These are phyloP conservation scores for Bipolaris cookei DNA, from an alignment of 2,329 filamentous ascomycete genomes.

Conservation along the genomic window DNA sequence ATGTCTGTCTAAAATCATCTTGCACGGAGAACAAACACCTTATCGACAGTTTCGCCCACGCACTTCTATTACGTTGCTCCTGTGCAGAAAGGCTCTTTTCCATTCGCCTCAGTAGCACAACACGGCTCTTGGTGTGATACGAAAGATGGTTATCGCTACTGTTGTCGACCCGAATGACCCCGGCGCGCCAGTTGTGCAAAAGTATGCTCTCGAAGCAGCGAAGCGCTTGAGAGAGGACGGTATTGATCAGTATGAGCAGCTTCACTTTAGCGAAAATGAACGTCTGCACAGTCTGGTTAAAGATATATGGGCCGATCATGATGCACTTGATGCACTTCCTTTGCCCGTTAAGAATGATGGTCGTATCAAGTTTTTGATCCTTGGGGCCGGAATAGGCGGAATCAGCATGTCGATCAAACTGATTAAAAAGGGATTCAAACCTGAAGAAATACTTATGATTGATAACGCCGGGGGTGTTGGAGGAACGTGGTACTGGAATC, in stretches of 20 bases:
- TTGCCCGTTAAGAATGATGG: slow-evolving; percentile 10
- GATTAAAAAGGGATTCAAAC: slow-evolving; percentile 43
- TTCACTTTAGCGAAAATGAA: slow-evolving; percentile 20
- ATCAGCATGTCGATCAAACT: slow-evolving; percentile 50
- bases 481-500: slow-evolving; percentile 58
- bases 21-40: too few relatives aligned
- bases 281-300: slow-evolving; percentile 19
- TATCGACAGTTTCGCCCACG: too few relatives aligned
- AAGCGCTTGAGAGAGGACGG: slow-evolving; percentile 24
- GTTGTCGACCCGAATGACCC: slow-evolving; percentile 15
- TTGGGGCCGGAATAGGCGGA: slow-evolving; percentile 52
- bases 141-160: neutral
- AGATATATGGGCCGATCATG: slow-evolving; percentile 25
- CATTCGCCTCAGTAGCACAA: neutral
- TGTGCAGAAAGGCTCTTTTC: neutral
- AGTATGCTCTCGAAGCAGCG: slow-evolving; percentile 21
- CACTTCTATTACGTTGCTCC: too few relatives aligned
- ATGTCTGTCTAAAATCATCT: too few relatives aligned
- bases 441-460: slow-evolving; percentile 47
- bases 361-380: slow-evolving; percentile 39
- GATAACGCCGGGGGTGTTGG: slow-evolving; percentile 56
- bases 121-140: neutral
- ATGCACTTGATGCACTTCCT: slow-evolving; percentile 17
- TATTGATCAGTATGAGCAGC: slow-evolving; percentile 18
- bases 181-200: slow-evolving; percentile 17